phyloP scores from a whole-genome alignment of 192 early-diverging fungal species.

The Coemansia sp. region DNA sequence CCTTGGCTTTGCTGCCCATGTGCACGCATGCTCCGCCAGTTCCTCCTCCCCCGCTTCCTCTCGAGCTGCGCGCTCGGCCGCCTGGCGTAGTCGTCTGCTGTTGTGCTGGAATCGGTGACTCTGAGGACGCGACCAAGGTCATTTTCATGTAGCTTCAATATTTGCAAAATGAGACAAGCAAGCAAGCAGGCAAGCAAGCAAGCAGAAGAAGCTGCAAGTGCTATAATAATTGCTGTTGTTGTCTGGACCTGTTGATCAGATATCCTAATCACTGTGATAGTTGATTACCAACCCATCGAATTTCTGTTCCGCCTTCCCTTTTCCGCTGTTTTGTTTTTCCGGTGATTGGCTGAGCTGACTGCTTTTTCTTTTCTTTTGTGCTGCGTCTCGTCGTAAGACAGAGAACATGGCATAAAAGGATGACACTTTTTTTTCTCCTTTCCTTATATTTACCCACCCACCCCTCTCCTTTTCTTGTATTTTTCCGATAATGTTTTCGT shows the following conservation, averaged over 20 bases:
- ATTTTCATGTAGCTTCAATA: not conserved
- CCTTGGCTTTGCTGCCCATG: conserved; percentile 32
- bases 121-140: conserved; percentile 4
- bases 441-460: no score
- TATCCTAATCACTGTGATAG: no score
- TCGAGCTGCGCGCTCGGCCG: not conserved
- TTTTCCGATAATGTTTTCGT: conserved; percentile 26
- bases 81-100: not conserved
- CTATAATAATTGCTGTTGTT: no score
- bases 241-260: no score
- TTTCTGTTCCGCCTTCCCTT: no score
- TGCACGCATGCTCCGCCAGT: conserved; percentile 31
- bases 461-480: not conserved
- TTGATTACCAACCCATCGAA: no score
- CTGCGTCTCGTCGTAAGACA: no score
- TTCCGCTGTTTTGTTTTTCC: not conserved
- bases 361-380: no score
- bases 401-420: no score
- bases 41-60: not conserved
- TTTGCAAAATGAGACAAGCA: not conserved
- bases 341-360: no score
- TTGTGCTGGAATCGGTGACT: not conserved
- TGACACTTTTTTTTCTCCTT: conserved; percentile 3
- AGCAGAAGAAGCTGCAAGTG: not conserved
- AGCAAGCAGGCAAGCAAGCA: not conserved